Base-by-base conservation (phyloP, 2,329 filamentous ascomycete genomes). In the Aspergillus amoenus region DNA sequence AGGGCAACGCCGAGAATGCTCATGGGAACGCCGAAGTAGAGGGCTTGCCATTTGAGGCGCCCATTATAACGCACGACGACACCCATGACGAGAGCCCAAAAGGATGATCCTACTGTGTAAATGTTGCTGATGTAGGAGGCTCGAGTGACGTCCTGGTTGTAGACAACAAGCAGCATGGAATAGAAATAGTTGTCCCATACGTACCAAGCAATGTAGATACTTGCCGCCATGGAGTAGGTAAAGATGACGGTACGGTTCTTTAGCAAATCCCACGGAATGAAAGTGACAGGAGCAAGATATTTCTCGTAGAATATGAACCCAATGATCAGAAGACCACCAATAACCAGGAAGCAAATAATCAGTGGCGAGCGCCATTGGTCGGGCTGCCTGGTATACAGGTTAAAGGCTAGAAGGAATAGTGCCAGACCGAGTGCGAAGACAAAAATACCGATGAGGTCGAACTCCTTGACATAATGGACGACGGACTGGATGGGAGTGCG, bases 331-430 rank as follows among this genome's bases (percentile, higher is more conserved):
- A 53, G 51, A 2, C 42, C 51, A 12, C 51, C 51, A 18, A 53
- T 41, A n/a, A 53, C 22, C 13, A 76, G 75, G 37, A 81, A 69
- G 0, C 87, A 86, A 30, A 87, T 63, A 1, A 86, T 76, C 7
- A 79, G 84, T 78, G 30, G 69, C 73, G 57, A 84, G 5, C 73
- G 64, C 8, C 68, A 65, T 18, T 76, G 71, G 30, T 69, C 68
- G 11, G 67, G 61, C 50, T 76, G 71, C n/a, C 41, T 41, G 11
- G 42, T 47, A 43, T 46, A 46, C 5, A 90, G 76, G 48, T 77
- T 84, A 73, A 91, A 88, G 0, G 88, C 84, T 13, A 91, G 78
- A 2, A 90, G 78, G 68, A 90, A 83, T 3, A 89, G 73, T 2
- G 84, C 78, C 66, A 87, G 83, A 0, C 85, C 87, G 1, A 75